These are phyloP conservation scores for Candida andamanensis DNA, from an alignment of 805 yeast genomes.

Conservation along the genomic window DNA sequence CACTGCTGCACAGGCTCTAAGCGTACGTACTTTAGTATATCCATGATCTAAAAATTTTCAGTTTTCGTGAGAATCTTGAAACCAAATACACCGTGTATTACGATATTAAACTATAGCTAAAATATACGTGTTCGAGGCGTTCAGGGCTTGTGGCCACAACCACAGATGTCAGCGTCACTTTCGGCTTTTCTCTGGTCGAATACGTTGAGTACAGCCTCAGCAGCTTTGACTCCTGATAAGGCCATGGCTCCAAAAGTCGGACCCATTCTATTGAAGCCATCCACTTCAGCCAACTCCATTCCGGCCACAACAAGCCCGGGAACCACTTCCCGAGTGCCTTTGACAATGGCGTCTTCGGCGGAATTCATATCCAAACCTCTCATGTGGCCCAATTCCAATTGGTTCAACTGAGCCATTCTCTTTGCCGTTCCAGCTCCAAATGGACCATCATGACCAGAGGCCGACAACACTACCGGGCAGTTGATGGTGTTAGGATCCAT, in stretches of 20 bases:
- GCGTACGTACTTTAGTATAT: constrained; percentile 12
- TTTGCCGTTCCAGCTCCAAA: constrained; percentile 77
- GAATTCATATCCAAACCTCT: constrained; percentile 74
- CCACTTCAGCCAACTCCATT: constrained; percentile 75
- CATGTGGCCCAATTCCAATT: constrained; percentile 55
- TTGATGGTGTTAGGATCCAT: constrained; percentile 83
- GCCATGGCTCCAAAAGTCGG: constrained; percentile 84
- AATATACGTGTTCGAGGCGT: too few species aligned
- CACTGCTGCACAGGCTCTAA: neutral
- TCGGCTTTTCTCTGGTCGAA: constrained; percentile 18
- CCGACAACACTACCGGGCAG: constrained; percentile 56
- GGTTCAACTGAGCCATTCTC: constrained; percentile 39
- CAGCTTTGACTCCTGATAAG: constrained; percentile 73
- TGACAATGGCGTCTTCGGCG: constrained; percentile 73
- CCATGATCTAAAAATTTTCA: constrained; percentile 8
- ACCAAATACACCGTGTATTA: too few species aligned
- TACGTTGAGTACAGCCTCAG: constrained; percentile 45
- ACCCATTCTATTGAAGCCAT: constrained; percentile 78
- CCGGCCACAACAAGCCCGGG: constrained; percentile 69
- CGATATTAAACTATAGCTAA: too few species aligned
- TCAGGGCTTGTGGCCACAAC: too few species aligned
- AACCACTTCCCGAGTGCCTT: constrained; percentile 58
- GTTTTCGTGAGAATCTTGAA: too few species aligned
- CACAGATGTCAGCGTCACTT: constrained; percentile 9
- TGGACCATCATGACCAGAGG: constrained; percentile 82